phyloP scores from a whole-genome alignment of 2,329 filamentous ascomycete species.

The Phaeophleospora eucalypticola region DNA sequence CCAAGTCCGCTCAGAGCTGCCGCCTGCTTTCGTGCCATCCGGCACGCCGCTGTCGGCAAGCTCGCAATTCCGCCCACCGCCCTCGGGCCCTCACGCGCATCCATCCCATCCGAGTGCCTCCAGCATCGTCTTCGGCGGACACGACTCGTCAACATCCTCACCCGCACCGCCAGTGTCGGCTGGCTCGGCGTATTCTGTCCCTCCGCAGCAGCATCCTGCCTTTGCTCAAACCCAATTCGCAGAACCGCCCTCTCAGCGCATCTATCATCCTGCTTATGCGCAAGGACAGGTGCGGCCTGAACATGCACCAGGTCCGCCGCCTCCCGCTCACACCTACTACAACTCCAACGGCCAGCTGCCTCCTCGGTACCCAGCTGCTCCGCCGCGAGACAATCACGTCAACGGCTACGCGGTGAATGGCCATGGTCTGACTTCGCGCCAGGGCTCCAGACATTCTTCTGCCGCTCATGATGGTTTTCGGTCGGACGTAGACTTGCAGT shows the following conservation, averaged over 20 bases:
- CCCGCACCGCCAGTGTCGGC: slow-evolving; percentile 31
- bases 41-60: slow-evolving; percentile 24
- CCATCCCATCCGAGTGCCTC: slow-evolving; percentile 24
- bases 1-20: slow-evolving; percentile 27
- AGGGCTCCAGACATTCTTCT: slow-evolving; percentile 26
- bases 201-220: slow-evolving; percentile 9
- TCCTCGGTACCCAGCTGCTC: slow-evolving; percentile 21
- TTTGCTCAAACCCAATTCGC: background rate
- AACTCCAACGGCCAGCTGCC: slow-evolving; percentile 18
- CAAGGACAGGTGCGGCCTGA: slow-evolving; percentile 19
- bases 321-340: slow-evolving; percentile 6
- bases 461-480: slow-evolving; percentile 5
- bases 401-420: slow-evolving; percentile 21
- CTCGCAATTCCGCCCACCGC: slow-evolving; percentile 12
- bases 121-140: slow-evolving; percentile 38
- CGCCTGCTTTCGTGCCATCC: slow-evolving; percentile 30
- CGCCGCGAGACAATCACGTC: slow-evolving; percentile 23
- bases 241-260: slow-evolving; percentile 13
- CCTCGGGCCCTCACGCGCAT: slow-evolving; percentile 16
- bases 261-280: slow-evolving; percentile 7
- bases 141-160: slow-evolving; percentile 36
- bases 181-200: slow-evolving; percentile 20
- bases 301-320: slow-evolving; percentile 7
- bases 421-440: slow-evolving; percentile 18
- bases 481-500: slow-evolving; percentile 20